Base-by-base conservation (phyloP, 192 early-diverging fungal genomes). In the Linnemannia elongata region DNA sequence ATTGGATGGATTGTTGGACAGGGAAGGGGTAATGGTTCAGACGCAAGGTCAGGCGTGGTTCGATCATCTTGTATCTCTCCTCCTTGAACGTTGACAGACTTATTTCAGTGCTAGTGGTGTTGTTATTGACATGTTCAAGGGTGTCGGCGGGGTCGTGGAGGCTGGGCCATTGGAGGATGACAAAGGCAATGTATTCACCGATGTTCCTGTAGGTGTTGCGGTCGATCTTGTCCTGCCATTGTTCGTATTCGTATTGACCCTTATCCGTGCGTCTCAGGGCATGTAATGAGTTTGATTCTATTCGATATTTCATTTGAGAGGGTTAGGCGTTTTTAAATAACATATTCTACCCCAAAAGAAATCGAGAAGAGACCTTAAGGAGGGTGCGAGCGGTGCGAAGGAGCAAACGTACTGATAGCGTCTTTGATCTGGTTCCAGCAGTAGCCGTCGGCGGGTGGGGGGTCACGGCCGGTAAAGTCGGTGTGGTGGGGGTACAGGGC, bases 1-100 rank as follows among this genome's bases (percentile, higher is more conserved):
- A 87, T 47, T 87, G 85, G n/a, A 87, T 75, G 9, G 85, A 87
- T 33, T 78, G 52, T 12, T 87, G 79, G 2, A 87, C 85, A 0
- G 85, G 85, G 70, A 87, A 78, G 7, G 85, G 85, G 60, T 78
- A 87, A 36, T 87, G 85, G 66, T 87, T 87, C 27, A 81, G 47
- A 9, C 85, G 75, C 0, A 87, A 20, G 3, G 85, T 81, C 41
- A 87, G 47, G 2, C 85, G 75, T 18, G 85, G 85, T 22, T 74
- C 79, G 18, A 81, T 71, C 2, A 24, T 18, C 45, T 22, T 39
- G 42, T 78, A 71, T 68, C 75, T 57, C 4, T 81, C 70, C 20
- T 55, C 71, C 15, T 17, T 66, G 8, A 1, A 33, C 24, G 15
- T 66, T 8, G 27, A 33, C 24, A 15, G 60, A 66, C 44, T 22